phyloP scores from a whole-genome alignment of 768 basidiomycete genomes.

The Lactarius sanguifluus region DNA sequence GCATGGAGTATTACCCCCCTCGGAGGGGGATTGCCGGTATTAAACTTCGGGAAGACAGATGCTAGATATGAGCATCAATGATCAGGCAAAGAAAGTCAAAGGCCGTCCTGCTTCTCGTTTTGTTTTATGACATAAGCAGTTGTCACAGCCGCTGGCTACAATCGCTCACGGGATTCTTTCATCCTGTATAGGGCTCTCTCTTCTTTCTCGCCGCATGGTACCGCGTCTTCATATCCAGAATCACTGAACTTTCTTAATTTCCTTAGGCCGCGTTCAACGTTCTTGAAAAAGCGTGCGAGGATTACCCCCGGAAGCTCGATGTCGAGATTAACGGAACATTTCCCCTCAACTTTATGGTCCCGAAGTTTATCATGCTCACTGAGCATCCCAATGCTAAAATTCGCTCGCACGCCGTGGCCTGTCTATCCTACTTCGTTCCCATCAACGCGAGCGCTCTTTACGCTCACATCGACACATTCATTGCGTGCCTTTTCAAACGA shows the following conservation, averaged over 20 bases:
- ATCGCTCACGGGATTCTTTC: not conserved
- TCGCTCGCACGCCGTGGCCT: conserved; percentile 91
- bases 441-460: conserved; percentile 84
- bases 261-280: conserved; percentile 87
- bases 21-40: not conserved
- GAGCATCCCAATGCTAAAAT: conserved; percentile 87
- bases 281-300: conserved; percentile 94
- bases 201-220: not conserved
- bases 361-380: conserved; percentile 87
- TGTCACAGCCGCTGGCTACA: not conserved
- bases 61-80: not conserved
- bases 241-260: conserved; percentile 22
- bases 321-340: conserved; percentile 91
- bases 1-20: not conserved
- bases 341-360: conserved; percentile 94
- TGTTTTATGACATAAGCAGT: conserved; percentile 1
- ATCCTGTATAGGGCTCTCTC: not conserved
- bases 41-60: conserved; percentile 1
- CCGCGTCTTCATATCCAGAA: not conserved
- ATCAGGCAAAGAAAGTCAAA: not conserved
- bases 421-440: conserved; percentile 90
- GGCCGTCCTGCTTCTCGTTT: conserved; percentile 7
- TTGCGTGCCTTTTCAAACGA: conserved; percentile 89
- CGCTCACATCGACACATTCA: conserved; percentile 90
- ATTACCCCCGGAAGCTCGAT: conserved; percentile 93